Percentiles rank a stretch among this genome's conserved stretches.
phyloP scores from a whole-genome alignment of 2,329 filamentous ascomycete genomes.

The Drechslerella stenobrocha region DNA sequence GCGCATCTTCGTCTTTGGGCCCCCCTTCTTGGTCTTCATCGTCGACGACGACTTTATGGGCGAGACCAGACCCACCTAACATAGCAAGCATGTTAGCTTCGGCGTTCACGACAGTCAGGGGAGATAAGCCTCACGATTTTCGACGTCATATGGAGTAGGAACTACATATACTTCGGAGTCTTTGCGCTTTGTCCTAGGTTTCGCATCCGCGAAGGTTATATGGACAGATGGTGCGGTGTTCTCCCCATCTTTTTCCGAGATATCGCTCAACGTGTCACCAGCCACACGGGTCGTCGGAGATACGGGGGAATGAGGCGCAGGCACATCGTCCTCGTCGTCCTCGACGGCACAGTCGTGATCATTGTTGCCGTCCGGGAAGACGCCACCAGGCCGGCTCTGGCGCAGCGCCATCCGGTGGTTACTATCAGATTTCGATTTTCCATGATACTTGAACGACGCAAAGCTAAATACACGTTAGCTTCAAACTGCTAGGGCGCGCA shows the following conservation, averaged over 20 bases:
- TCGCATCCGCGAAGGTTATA: slow-evolving; percentile 43
- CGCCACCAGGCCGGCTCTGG: slow-evolving; percentile 48
- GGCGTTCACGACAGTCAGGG: not conserved
- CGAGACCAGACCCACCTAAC: slow-evolving; percentile 36
- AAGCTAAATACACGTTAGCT: slow-evolving; percentile 23
- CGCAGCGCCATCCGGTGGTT: slow-evolving; percentile 40
- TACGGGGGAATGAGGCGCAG: slow-evolving; percentile 12
- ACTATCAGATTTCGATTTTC: slow-evolving; percentile 30
- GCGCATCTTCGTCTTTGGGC: slow-evolving; percentile 26
- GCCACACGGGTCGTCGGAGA: slow-evolving; percentile 12
- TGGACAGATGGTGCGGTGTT: slow-evolving; percentile 20
- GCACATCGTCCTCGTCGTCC: slow-evolving; percentile 32
- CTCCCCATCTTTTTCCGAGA: slow-evolving; percentile 29
- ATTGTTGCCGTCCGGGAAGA: slow-evolving; percentile 49
- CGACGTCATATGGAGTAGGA: slow-evolving; percentile 35
- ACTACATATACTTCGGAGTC: slow-evolving; percentile 37
- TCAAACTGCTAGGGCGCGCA: not conserved
- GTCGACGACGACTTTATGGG: slow-evolving; percentile 19
- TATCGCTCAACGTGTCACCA: slow-evolving; percentile 28
- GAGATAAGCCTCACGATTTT: slow-evolving; percentile 26
- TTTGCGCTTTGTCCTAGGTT: slow-evolving; percentile 18
- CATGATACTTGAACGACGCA: slow-evolving; percentile 22
- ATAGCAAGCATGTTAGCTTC: not conserved
- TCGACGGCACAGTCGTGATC: slow-evolving; percentile 38
- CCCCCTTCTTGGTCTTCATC: slow-evolving; percentile 25